Percentiles rank a stretch among this genome's conserved stretches.
Evolutionary conservation across 1,284 basidiomycete species (phyloP).

Genomic region (Rhodotorula sp.): DNA sequence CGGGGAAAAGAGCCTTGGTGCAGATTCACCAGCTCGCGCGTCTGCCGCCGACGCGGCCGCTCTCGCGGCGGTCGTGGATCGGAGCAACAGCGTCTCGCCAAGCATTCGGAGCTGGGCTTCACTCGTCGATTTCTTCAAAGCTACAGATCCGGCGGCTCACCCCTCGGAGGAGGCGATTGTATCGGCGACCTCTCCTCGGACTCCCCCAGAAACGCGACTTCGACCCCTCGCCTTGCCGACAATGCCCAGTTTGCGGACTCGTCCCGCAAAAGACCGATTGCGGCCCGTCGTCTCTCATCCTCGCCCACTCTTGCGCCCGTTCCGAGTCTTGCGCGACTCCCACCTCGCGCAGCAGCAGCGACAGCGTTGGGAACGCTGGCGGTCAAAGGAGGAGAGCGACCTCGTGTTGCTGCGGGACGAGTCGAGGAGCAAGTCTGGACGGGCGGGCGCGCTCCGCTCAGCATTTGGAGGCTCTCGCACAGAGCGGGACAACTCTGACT

Average conservation of each 20-base stretch:
- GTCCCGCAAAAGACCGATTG: background rate
- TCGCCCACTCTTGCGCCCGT: background rate
- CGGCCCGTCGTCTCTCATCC: background rate
- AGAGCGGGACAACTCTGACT: background rate
- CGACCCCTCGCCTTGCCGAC: background rate
- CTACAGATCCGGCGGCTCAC: background rate
- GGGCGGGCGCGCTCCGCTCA: background rate
- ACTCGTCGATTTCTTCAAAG: conserved; percentile 6
- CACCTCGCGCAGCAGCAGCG: background rate
- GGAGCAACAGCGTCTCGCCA: background rate
- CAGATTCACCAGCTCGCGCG: background rate
- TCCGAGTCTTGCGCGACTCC: background rate
- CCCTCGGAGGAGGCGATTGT: too few species aligned
- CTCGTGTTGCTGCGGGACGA: conserved; percentile 3
- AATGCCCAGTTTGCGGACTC: background rate
- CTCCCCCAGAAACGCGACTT: background rate
- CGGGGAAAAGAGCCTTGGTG: background rate
- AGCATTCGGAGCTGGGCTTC: conserved; percentile 10
- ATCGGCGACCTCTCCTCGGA: background rate
- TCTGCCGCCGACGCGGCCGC: background rate
- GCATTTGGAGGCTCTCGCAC: background rate
- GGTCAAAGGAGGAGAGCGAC: background rate
- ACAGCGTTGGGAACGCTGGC: background rate
- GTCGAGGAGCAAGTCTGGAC: background rate
- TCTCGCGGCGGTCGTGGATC: background rate